phyloP scores from a whole-genome alignment of 169 alveolate genomes.

The Plasmodium blacklocki region DNA sequence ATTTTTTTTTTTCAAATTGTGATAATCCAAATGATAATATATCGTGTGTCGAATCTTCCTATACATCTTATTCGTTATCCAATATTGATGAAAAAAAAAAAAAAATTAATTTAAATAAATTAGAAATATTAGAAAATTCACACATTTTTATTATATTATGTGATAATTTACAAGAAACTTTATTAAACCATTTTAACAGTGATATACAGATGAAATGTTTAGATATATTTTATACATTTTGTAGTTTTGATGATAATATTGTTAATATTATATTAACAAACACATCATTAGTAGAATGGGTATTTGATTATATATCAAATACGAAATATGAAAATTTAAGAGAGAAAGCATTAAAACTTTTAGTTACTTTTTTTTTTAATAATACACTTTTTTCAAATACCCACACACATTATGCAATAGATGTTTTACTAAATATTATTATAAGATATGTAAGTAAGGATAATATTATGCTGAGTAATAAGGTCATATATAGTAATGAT shows the following conservation, averaged over 20 bases:
- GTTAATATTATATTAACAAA: constrained; percentile 46
- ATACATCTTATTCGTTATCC: not conserved
- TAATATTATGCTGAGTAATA: constrained; percentile 1
- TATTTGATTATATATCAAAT: constrained; percentile 58
- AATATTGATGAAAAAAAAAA: not conserved
- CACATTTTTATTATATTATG: constrained; percentile 60
- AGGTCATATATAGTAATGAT: no score
- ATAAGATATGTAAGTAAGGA: constrained; percentile 54
- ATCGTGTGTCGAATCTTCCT: not conserved
- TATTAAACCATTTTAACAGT: constrained; percentile 54
- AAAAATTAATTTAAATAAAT: constrained; percentile 3
- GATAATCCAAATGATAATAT: not conserved
- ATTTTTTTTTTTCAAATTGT: no score
- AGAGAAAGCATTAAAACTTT: constrained; percentile 50
- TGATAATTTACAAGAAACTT: constrained; percentile 74
- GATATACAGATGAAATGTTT: constrained; percentile 73
- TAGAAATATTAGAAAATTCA: constrained; percentile 13
- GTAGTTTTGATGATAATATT: constrained; percentile 54
- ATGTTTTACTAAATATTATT: constrained; percentile 57
- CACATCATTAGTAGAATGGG: constrained; percentile 72
- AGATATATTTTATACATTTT: constrained; percentile 57
- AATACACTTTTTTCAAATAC: constrained; percentile 70
- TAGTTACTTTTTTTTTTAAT: constrained; percentile 64
- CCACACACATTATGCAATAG: constrained; percentile 66
- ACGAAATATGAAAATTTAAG: constrained; percentile 72